Evolutionary conservation across 1,284 basidiomycete species (phyloP).

Genomic region (Cystobasidium sp.): DNA sequence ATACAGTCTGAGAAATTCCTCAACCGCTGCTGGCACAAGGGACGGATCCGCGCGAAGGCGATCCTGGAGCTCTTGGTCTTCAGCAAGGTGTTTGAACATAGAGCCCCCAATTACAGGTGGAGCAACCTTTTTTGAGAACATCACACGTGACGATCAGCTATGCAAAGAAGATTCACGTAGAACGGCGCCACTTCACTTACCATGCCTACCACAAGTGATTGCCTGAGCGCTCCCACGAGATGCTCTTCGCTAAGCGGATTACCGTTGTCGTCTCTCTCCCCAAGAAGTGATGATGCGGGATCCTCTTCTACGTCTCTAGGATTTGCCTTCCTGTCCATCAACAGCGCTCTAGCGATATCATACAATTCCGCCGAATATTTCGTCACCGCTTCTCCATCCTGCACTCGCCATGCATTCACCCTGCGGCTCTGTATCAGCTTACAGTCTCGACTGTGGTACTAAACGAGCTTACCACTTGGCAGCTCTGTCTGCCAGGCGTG

Average conservation of each 20-base stretch:
- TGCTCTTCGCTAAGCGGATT: slow-evolving; percentile 26
- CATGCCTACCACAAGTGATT: slow-evolving; percentile 31
- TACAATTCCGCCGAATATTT: slow-evolving; percentile 31
- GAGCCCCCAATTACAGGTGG: slow-evolving; percentile 36
- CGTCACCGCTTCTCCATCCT: slow-evolving; percentile 4
- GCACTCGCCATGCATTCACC: slow-evolving; percentile 33
- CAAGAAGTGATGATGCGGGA: slow-evolving; percentile 37
- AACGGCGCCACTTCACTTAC: not conserved
- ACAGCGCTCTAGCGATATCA: slow-evolving; percentile 24
- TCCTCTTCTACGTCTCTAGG: slow-evolving; percentile 37
- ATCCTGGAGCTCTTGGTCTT: slow-evolving; percentile 27
- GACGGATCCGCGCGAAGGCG: slow-evolving; percentile 25
- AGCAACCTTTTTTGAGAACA: slow-evolving; percentile 14
- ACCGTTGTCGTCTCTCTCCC: slow-evolving; percentile 2
- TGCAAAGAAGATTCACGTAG: not conserved
- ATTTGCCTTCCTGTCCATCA: slow-evolving; percentile 18
- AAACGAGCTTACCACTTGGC: not conserved
- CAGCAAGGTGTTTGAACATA: slow-evolving; percentile 28
- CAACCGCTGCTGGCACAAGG: slow-evolving; percentile 33
- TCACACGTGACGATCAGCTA: not conserved
- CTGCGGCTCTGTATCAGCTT: not conserved
- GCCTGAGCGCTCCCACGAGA: slow-evolving; percentile 30
- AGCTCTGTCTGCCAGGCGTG: slow-evolving; percentile 17
- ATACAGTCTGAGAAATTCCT: slow-evolving; percentile 45
- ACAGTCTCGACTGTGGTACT: not conserved